Base-by-base conservation (phyloP, 2,329 filamentous ascomycete species). In the Pyrenophora tritici-repentis region DNA sequence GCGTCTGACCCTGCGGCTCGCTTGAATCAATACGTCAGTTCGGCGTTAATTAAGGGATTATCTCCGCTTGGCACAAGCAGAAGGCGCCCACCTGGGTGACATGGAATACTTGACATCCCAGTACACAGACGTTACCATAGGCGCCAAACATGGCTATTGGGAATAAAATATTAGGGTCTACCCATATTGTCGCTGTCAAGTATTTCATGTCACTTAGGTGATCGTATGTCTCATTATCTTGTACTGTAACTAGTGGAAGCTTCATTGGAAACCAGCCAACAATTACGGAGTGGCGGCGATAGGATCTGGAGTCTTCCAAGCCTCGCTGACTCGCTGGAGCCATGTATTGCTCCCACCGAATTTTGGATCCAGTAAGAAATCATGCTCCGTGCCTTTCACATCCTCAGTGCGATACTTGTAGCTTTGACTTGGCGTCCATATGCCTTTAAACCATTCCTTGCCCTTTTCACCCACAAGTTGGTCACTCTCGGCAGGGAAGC, bases 381-480 rank as follows among this genome's bases (percentile, higher is more conserved):
- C 55, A 39, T 70, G 66, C 9, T 70, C 65, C 6, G 58, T 61
- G 13, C 58, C 57, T 31, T 48, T 37, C 1, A 66, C 60, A 9
- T 60, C 34, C 36, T 61, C 34, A 24, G 57, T 62, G 13, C 43
- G 53, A 38, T 66, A 70, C 9, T 50, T 29, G 34, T 63, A 65
- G 18, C 43, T 55, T 20, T 53, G 44, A 18, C 37, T 39, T 2
- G 55, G 49, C 20, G 31, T 42, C 67, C 67, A 71, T 35, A 62
- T 66, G 9, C 52, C 36, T 34, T 68, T 60, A 44, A 69, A 69
- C 67, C 66, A 70, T 12, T 49, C 33, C 18, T 53, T 55, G 1
- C 68, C 66, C 39, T 59, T 67, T 18, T 62, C 53, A n/a, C 68
- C 67, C 5, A 69, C 58, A 57, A 71, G 57, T 12, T 65, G 38